These are phyloP conservation scores for Chamaenerion angustifolium DNA, from an alignment of 345 rosid species.

Conservation along the genomic window DNA sequence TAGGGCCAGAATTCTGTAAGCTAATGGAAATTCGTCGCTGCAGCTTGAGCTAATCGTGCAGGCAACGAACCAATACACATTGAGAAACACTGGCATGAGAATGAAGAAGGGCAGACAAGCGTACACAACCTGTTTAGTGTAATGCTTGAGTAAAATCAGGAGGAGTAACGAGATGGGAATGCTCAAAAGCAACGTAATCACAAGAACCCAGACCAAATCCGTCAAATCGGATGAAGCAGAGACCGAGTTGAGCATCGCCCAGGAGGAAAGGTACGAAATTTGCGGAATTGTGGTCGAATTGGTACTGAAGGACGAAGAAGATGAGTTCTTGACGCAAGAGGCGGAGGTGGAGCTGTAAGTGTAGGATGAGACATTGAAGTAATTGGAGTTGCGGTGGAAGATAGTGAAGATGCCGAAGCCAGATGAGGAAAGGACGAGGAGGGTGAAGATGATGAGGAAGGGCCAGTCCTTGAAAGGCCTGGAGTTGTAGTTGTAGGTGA, in stretches of 20 bases:
- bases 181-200: conserved; percentile 51
- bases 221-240: conserved; percentile 20
- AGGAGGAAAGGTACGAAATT: not conserved
- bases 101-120: conserved; percentile 63
- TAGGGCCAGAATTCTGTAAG: conserved; percentile 50
- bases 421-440: conserved; percentile 49
- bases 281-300: not conserved
- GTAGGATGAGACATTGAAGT: conserved; percentile 38
- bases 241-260: conserved; percentile 16
- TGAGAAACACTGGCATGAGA: conserved; percentile 49
- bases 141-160: conserved; percentile 64
- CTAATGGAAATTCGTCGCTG: conserved; percentile 48
- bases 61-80: conserved; percentile 85
- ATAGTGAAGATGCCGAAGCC: conserved; percentile 65
- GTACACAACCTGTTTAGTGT: conserved; percentile 75
- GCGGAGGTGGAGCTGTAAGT: conserved; percentile 33
- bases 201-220: conserved; percentile 56
- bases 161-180: conserved; percentile 53
- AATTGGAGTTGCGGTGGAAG: conserved; percentile 41
- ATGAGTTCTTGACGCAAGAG: conserved; percentile 37
- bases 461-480: conserved; percentile 68
- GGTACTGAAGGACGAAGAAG: not conserved
- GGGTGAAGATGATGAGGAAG: conserved; percentile 52
- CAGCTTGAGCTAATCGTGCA: conserved; percentile 67
- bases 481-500: conserved; percentile 64